phyloP scores from a whole-genome alignment of 441 rosid genomes.

The Kokia cookei region DNA sequence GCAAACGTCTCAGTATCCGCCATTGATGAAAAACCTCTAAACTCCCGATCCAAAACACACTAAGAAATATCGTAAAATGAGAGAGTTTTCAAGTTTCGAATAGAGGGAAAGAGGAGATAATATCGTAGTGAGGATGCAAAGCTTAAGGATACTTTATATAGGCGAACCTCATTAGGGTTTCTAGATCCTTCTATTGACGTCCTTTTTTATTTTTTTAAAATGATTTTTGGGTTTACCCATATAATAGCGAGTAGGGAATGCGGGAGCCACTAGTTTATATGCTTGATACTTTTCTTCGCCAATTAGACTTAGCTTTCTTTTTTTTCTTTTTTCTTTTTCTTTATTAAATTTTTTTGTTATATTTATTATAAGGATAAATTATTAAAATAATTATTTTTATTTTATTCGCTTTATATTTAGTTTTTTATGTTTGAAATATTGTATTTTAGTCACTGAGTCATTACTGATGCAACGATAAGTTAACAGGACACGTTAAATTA shows the following conservation, averaged over 20 bases:
- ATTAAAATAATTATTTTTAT: no score
- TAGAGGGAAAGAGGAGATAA: not conserved
- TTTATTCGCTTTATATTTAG: no score
- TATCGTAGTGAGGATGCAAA: not conserved
- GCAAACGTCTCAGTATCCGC: conserved; percentile 28
- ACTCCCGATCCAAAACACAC: not conserved
- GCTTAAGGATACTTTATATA: conserved; percentile 5
- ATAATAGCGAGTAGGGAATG: not conserved
- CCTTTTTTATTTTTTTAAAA: not conserved
- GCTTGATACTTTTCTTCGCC: conserved; percentile 1
- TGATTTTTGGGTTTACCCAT: not conserved
- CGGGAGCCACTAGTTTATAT: not conserved
- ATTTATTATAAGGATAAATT: not conserved
- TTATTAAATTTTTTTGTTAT: not conserved
- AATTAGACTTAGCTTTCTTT: not conserved
- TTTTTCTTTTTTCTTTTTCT: not conserved
- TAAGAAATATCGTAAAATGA: not conserved
- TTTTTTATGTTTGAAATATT: no score
- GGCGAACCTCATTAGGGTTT: conserved; percentile 33
- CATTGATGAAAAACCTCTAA: conserved; percentile 11
- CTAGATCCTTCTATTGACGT: conserved; percentile 53
- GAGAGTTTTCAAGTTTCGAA: not conserved
- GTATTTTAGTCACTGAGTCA: no score
- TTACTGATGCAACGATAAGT: no score
- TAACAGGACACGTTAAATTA: no score